phyloP scores from a whole-genome alignment of 1,284 basidiomycete species.

The Malassezia sympodialis region DNA sequence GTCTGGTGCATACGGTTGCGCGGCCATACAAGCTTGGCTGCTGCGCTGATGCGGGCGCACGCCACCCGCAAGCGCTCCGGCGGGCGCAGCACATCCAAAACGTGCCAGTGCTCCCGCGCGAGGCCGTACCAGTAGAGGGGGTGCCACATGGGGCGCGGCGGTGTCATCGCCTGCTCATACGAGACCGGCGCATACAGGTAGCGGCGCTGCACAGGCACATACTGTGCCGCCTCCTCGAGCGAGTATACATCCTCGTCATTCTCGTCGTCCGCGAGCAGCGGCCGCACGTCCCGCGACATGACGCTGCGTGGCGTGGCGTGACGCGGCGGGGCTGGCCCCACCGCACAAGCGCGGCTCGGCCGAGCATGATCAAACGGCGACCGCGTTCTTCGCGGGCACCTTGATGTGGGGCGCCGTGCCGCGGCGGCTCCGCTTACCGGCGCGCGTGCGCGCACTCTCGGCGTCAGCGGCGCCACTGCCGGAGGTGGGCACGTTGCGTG shows the following conservation, averaged over 20 bases:
- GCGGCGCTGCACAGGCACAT: not conserved
- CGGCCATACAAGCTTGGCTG: slow-evolving; percentile 1
- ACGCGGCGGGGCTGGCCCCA: not conserved
- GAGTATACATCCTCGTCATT: not conserved
- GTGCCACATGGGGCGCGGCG: slow-evolving; percentile 8
- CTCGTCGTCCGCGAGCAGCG: not conserved
- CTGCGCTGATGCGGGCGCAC: not conserved
- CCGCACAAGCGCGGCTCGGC: not conserved
- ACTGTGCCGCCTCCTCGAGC: slow-evolving; percentile 8
- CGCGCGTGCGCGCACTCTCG: not conserved
- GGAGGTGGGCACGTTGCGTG: slow-evolving; percentile 1
- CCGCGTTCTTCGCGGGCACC: not conserved
- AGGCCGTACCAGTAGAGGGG: slow-evolving; percentile 6
- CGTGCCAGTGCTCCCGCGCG: slow-evolving; percentile 3
- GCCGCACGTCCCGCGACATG: not conserved
- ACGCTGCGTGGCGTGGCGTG: not conserved
- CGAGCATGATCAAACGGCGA: not conserved
- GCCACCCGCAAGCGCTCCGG: not conserved
- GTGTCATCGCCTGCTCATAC: slow-evolving; percentile 15
- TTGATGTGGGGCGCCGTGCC: not conserved
- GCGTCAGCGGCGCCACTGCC: not conserved
- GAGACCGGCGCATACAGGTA: slow-evolving; percentile 17
- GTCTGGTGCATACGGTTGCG: slow-evolving; percentile 18
- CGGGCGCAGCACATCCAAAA: slow-evolving; percentile 10
- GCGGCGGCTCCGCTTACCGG: not conserved